Evolutionary conservation across 352 stramenopile species (phyloP), one percentile per base, ranked within the genome.

Genomic region (Phytophthora pini): DNA sequence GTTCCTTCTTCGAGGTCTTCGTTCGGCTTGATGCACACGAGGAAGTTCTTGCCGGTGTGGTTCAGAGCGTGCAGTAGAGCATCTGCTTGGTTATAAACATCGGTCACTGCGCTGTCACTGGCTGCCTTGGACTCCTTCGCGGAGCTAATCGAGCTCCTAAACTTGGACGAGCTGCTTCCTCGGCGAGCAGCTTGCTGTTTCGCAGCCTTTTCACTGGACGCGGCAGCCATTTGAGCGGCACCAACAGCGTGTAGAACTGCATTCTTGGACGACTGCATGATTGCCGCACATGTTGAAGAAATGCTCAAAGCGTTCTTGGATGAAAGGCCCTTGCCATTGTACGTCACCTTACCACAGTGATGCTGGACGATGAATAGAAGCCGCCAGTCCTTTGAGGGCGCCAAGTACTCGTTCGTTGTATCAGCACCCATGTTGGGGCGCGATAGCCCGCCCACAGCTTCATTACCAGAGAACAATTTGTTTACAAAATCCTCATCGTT

Each of bases 191-290:
- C 60, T 50, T 72, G 65, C 44, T 72, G 65, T 38, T 86, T 87
- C 9, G 72, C 68, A 29, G 68, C 70, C 43, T 79, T 87, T 32
- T 84, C 78, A 51, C 63, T 87, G 2, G 79, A 84, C 11, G 78
- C 79, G 24, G 80, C 72, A 44, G 84, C 76, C 46, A 91, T 80
- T 54, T 93, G 84, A 29, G 84, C 78, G 1, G 80, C 79, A 0
- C 84, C 84, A 11, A 93, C 82, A 27, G 84, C 84, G 53, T 85
- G 82, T 11, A 93, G 68, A 22, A 93, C 82, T 5, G 72, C 74
- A 65, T 95, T 95, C 49, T 85, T 93, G 20, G 87, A 95, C 12
- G 84, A 93, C 24, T 93, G 84, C 79, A 95, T 90, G 45, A 95
- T 95, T 5, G 87, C 87, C 1, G 79, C 84, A 58, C 84, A 92